These are phyloP conservation scores for Pezicula radicicola DNA, from an alignment of 2,329 filamentous ascomycete genomes.

Conservation along the genomic window DNA sequence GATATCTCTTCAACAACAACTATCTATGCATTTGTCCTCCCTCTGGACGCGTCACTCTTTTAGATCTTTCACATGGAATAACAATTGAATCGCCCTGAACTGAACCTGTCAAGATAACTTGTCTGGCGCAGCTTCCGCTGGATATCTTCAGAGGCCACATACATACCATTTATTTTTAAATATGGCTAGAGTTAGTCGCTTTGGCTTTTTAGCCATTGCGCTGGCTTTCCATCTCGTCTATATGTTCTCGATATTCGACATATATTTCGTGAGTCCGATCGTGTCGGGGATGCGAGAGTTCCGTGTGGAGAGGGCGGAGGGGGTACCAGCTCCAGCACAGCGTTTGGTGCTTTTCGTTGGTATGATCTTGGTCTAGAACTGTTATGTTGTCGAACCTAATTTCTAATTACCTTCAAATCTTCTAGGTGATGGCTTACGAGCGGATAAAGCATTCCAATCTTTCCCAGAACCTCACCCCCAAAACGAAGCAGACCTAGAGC, in stretches of 20 bases:
- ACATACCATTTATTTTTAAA: not conserved
- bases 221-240: constrained; percentile 93
- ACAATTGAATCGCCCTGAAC: not conserved
- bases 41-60: constrained; percentile 28
- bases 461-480: constrained; percentile 82
- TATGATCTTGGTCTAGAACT: constrained; percentile 33
- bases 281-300: constrained; percentile 92
- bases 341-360: constrained; percentile 92
- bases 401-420: constrained; percentile 8
- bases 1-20: constrained; percentile 9
- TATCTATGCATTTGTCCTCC: constrained; percentile 18
- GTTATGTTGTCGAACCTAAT: constrained; percentile 3
- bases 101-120: not conserved
- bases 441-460: constrained; percentile 95
- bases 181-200: constrained; percentile 61
- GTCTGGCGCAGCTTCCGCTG: not conserved
- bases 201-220: constrained; percentile 83
- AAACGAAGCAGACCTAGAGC: constrained; percentile 61
- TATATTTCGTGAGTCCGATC: constrained; percentile 97
- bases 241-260: constrained; percentile 94
- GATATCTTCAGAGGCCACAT: not conserved
- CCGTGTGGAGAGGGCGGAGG: constrained; percentile 58
- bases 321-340: constrained; percentile 73
- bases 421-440: constrained; percentile 83
- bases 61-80: constrained; percentile 10